Evolutionary conservation across 345 rosid genomes (phyloP).

Genomic region (Salix dunnii): DNA sequence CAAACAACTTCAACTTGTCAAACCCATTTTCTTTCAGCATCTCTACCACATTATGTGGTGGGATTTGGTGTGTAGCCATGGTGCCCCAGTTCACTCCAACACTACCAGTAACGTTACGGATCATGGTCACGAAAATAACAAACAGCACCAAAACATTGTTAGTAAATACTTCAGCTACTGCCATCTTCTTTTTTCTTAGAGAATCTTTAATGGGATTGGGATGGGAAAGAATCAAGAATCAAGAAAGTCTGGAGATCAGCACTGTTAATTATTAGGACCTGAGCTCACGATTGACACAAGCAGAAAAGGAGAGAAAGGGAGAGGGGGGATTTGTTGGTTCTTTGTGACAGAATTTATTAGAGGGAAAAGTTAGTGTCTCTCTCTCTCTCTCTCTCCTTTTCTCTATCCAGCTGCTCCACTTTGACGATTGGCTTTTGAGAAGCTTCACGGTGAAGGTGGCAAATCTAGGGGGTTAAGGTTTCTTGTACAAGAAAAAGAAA

Average conservation of each 20-base stretch:
- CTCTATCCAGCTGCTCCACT: too few species aligned
- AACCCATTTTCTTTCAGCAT: constrained; percentile 43
- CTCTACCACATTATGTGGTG: constrained; percentile 32
- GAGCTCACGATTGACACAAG: neutral
- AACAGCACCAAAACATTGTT: constrained; percentile 5
- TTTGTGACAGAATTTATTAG: neutral
- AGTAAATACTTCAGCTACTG: neutral
- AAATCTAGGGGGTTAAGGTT: neutral
- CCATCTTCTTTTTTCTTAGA: constrained; percentile 16
- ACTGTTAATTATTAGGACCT: neutral
- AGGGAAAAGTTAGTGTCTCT: neutral
- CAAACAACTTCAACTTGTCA: constrained; percentile 39
- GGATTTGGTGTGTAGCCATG: constrained; percentile 35
- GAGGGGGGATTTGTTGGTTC: constrained; percentile 4
- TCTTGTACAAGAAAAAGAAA: neutral
- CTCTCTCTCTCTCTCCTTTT: too few species aligned
- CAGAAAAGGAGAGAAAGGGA: constrained; percentile 9
- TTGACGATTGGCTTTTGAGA: constrained; percentile 16
- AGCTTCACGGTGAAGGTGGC: constrained; percentile 23
- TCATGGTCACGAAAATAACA: constrained; percentile 9
- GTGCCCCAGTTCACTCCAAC: constrained; percentile 45
- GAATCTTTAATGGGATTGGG: constrained; percentile 2
- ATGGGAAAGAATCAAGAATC: constrained; percentile 19
- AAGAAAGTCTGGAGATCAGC: neutral
- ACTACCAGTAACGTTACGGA: constrained; percentile 11